Conservation (phyloP, 2,329 filamentous ascomycete genomes). For the Chaetomium sp. region DNA sequence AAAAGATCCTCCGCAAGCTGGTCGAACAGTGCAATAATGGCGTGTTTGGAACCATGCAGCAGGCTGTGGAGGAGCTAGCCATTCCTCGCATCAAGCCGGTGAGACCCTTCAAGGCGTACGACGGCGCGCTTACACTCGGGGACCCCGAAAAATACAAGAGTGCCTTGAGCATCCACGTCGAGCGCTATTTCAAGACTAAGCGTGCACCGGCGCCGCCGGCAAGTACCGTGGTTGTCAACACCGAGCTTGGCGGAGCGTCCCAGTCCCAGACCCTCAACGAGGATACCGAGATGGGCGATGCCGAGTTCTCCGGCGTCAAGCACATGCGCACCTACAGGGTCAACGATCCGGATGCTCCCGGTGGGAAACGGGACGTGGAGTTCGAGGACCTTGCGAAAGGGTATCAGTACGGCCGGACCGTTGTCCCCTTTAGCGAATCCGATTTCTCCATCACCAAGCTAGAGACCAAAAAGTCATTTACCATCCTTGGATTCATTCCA, state of each 20-base stretch:
- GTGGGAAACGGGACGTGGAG: conserved; percentile 79
- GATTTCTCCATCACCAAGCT: conserved; percentile 89
- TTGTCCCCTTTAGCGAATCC: conserved; percentile 82
- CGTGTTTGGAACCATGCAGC: conserved; percentile 78
- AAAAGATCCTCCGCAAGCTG: conserved; percentile 65
- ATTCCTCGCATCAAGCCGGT: conserved; percentile 74
- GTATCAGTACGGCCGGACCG: conserved; percentile 89
- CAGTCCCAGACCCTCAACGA: conserved; percentile 57
- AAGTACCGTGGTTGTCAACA: conserved; percentile 69
- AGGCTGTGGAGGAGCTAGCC: conserved; percentile 79
- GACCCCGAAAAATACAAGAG: conserved; percentile 72
- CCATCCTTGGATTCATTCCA: conserved; percentile 84
- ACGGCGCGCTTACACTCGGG: conserved; percentile 77
- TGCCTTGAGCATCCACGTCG: conserved; percentile 80
- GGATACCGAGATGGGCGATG: conserved; percentile 48
- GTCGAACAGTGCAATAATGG: conserved; percentile 68
- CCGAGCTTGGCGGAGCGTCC: conserved; percentile 49
- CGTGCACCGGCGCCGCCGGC: conserved; percentile 73
- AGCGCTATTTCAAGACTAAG: conserved; percentile 87
- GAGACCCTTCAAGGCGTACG: conserved; percentile 77
- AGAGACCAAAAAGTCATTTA: conserved; percentile 72
- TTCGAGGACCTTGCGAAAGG: conserved; percentile 87
- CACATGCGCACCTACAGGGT: conserved; percentile 80
- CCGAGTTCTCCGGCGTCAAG: conserved; percentile 68
- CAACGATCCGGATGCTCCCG: conserved; percentile 70